Percentiles rank a stretch among this genome's conserved stretches.
These are phyloP conservation scores for Cladochytrium replicatum DNA, from an alignment of 192 early-diverging fungal genomes.

Conservation along the genomic window DNA sequence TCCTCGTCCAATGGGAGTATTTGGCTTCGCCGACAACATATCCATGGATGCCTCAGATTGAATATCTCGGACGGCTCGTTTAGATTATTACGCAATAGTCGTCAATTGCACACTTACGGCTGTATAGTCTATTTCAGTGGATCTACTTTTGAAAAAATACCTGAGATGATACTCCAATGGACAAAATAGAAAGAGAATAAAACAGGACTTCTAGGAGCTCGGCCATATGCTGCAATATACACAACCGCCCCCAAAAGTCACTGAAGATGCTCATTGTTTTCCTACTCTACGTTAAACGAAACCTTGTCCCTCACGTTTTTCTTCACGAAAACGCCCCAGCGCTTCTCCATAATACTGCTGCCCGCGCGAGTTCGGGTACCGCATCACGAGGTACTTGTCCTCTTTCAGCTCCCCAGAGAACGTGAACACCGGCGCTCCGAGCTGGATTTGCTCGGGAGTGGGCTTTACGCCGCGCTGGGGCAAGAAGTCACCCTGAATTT, in stretches of 20 bases:
- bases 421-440: slow-evolving; percentile 12
- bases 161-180: too few species aligned
- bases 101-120: too few species aligned
- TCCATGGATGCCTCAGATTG: too few species aligned
- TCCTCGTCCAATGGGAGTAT: slow-evolving; percentile 86
- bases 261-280: slow-evolving; percentile 20
- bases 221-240: too few species aligned
- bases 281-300: slow-evolving; percentile 17
- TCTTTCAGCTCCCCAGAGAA: slow-evolving; percentile 21
- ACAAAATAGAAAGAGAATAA: too few species aligned
- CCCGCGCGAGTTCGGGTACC: slow-evolving; percentile 18
- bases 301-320: slow-evolving; percentile 19
- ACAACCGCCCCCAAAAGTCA: too few species aligned
- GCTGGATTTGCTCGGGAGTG: slow-evolving; percentile 1
- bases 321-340: slow-evolving; percentile 9
- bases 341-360: slow-evolving; percentile 26
- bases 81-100: too few species aligned
- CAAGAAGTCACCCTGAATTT: slow-evolving; percentile 1
- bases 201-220: too few species aligned
- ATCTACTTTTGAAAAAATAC: too few species aligned
- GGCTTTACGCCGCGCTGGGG: background rate
- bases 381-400: slow-evolving; percentile 28
- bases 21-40: too few species aligned
- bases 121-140: too few species aligned
- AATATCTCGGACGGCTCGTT: too few species aligned